These are phyloP conservation scores for Saturnispora galanensis DNA, from an alignment of 805 yeast species.

Conservation along the genomic window DNA sequence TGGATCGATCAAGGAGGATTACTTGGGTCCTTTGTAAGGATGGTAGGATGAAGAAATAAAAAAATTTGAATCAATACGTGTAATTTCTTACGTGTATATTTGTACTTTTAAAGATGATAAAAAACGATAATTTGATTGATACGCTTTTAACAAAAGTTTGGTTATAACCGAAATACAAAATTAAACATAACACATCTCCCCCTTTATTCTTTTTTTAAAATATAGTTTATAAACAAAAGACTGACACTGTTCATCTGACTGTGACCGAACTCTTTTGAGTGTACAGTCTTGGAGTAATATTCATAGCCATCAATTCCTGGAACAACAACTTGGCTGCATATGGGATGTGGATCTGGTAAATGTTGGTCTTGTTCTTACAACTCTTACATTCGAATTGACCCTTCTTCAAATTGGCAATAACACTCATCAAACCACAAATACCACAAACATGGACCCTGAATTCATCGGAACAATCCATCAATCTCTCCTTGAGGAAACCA, in stretches of 20 bases:
- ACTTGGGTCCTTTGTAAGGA: slow-evolving; percentile 66
- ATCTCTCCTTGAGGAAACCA: slow-evolving; percentile 91
- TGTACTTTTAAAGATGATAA: slow-evolving; percentile 4
- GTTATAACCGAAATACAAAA: background rate
- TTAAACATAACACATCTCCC: background rate
- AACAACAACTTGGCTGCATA: slow-evolving; percentile 96
- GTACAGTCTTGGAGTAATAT: slow-evolving; percentile 92
- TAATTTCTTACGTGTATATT: background rate
- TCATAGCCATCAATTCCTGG: slow-evolving; percentile 99
- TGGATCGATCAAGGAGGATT: slow-evolving; percentile 97
- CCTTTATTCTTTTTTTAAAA: background rate
- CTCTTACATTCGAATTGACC: slow-evolving; percentile 98
- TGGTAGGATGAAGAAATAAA: background rate
- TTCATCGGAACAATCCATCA: slow-evolving; percentile 99
- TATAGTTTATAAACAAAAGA: too few relatives aligned
- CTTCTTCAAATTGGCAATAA: slow-evolving; percentile 94
- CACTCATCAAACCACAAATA: slow-evolving; percentile 96
- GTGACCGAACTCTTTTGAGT: slow-evolving; percentile 49
- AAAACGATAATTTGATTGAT: background rate
- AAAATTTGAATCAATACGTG: too few relatives aligned
- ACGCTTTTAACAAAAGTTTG: background rate
- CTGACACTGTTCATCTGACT: slow-evolving; percentile 16
- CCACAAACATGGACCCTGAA: slow-evolving; percentile 98
- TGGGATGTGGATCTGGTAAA: slow-evolving; percentile 95
- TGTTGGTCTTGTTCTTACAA: slow-evolving; percentile 96